Conservation (phyloP, 2,329 filamentous ascomycete species). For the Bipolaris victoriae region DNA sequence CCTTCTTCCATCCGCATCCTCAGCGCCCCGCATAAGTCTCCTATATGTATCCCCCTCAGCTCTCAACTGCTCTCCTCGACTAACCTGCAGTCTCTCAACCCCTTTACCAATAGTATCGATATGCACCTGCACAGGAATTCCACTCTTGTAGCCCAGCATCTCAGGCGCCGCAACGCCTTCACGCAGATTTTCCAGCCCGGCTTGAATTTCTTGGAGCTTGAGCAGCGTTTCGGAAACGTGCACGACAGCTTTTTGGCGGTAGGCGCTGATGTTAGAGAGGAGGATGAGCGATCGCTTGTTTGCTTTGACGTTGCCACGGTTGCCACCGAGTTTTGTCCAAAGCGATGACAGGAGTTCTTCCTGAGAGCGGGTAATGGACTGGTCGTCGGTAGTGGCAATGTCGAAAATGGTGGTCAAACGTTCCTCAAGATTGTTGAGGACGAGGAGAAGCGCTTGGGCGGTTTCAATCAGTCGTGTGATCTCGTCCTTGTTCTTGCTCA, state of each 20-base stretch:
- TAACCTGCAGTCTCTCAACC: slow-evolving; percentile 72
- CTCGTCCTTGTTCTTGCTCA: slow-evolving; percentile 70
- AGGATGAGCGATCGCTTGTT: slow-evolving; percentile 69
- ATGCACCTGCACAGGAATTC: slow-evolving; percentile 73
- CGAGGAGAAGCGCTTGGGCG: slow-evolving; percentile 69
- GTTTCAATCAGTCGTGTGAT: slow-evolving; percentile 71
- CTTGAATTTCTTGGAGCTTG: slow-evolving; percentile 75
- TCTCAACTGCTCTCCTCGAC: slow-evolving; percentile 64
- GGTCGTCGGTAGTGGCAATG: slow-evolving; percentile 69
- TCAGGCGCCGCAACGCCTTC: slow-evolving; percentile 73
- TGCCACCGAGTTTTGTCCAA: slow-evolving; percentile 77
- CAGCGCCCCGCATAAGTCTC: slow-evolving; percentile 25
- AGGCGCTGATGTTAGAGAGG: slow-evolving; percentile 68
- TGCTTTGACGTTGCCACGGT: slow-evolving; percentile 65
- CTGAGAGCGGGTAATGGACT: slow-evolving; percentile 63
- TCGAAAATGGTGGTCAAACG: slow-evolving; percentile 72
- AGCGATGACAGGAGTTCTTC: slow-evolving; percentile 72
- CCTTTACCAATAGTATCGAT: slow-evolving; percentile 76
- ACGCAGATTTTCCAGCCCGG: slow-evolving; percentile 72
- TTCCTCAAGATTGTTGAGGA: slow-evolving; percentile 72
- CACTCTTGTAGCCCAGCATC: slow-evolving; percentile 58
- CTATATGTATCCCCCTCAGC: slow-evolving; percentile 61
- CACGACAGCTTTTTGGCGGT: slow-evolving; percentile 68
- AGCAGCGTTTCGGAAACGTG: slow-evolving; percentile 74
- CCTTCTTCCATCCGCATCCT: slow-evolving; percentile 13